Percentiles rank a stretch among this genome's conserved stretches.
Conservation (phyloP, 2,329 filamentous ascomycete species). For the Colletotrichum melonis region DNA sequence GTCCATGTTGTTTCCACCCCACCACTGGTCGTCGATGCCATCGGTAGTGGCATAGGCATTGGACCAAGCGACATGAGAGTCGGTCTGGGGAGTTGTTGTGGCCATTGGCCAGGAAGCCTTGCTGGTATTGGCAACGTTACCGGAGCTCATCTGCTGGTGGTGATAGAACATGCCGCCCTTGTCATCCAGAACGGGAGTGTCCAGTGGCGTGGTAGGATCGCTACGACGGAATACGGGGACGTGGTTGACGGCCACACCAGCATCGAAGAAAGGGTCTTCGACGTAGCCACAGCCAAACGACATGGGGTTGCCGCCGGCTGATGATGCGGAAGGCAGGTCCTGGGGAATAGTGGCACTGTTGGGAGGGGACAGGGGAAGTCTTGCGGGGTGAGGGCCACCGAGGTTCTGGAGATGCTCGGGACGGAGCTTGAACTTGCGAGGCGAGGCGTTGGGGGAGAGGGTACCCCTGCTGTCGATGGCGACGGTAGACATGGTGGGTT, state of each 20-base stretch:
- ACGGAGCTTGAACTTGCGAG: slow-evolving; percentile 48
- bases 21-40: slow-evolving; percentile 41
- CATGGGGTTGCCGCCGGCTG: slow-evolving; percentile 26
- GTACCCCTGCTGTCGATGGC: slow-evolving; percentile 27
- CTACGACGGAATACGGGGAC: slow-evolving; percentile 44
- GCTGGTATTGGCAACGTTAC: slow-evolving; percentile 34
- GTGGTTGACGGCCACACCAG: slow-evolving; percentile 40
- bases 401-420: slow-evolving; percentile 37
- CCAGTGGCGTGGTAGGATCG: slow-evolving; percentile 50
- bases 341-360: slow-evolving; percentile 42
- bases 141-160: slow-evolving; percentile 35
- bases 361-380: slow-evolving; percentile 37
- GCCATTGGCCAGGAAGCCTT: slow-evolving; percentile 41
- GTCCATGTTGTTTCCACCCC: slow-evolving; percentile 46
- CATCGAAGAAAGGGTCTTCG: slow-evolving; percentile 53
- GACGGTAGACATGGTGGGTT: slow-evolving; percentile 35
- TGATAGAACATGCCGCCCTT: slow-evolving; percentile 46
- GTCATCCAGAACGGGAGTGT: slow-evolving; percentile 48
- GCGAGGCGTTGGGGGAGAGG: slow-evolving; percentile 36
- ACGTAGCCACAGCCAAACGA: slow-evolving; percentile 50
- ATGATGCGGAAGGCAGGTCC: slow-evolving; percentile 28
- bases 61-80: slow-evolving; percentile 35
- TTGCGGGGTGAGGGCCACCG: slow-evolving; percentile 37
- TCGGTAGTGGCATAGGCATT: slow-evolving; percentile 28
- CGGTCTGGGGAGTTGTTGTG: slow-evolving; percentile 31